Evolutionary conservation across 352 stramenopile species (phyloP), one percentile per base, ranked within the genome.

Genomic region (Phytophthora palmivora): DNA sequence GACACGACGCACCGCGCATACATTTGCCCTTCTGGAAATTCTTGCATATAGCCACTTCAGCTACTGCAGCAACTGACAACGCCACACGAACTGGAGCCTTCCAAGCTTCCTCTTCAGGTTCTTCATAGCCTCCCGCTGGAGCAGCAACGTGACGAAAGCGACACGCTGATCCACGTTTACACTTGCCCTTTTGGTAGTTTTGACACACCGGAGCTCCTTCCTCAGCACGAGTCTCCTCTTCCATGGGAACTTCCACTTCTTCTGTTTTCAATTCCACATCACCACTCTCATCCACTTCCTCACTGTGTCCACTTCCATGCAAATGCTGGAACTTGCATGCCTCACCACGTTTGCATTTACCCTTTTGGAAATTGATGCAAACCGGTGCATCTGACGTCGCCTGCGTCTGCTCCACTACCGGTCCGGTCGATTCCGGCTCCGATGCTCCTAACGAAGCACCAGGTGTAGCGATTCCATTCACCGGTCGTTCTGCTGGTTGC

Each of bases 321-420:
- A 88, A 60, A 59, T 89, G 82, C 34, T 79, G 78, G 47, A 88
- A 91, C 39, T 82, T 82, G 52, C 82, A 91, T 1, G 56, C 63
- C 15, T 61, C 43, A 0, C 82, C 82, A 38, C 82, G 82, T 70
- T 89, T 89, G 60, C 79, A 91, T 56, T 88, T 88, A 32, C 82
- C 82, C 47, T 88, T 89, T 48, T 85, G 79, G 57, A 87, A 90
- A 58, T 84, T 88, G 45, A 89, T 89, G 50, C 82, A 91, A 63
- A 89, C 67, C 0, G 79, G 78, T 7, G 81, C 79, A 52, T 90
- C 78, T n/a, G 60, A 63, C 16, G 55, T 64, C 0, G 69, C 70
- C 14, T 80, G 67, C 5, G 58, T 75, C 46, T 66, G 46, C 8
- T 52, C 52, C 8, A 33, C 39, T 15, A 11, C 28, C 10, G 58